Conservation (phyloP, 78 protist species). For the Cavenderia fasciculata region DNA sequence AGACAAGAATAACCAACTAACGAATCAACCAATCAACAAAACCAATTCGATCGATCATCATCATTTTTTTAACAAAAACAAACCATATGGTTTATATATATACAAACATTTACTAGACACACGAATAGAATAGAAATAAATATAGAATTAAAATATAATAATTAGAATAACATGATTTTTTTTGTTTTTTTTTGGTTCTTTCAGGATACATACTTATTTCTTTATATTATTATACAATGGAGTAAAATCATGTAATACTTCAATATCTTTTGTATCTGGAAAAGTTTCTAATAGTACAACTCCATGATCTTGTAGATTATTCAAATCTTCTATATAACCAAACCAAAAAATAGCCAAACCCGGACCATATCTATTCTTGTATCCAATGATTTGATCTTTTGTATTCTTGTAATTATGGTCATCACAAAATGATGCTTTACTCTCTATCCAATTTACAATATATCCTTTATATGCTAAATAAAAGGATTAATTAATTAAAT, state of each 20-base stretch:
- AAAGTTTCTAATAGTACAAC: constrained; percentile 14
- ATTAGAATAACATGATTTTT: no score
- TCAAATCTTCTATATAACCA: constrained; percentile 65
- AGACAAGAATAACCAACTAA: no score
- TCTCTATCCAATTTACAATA: constrained; percentile 71
- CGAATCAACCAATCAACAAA: no score
- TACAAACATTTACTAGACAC: no score
- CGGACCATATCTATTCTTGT: constrained; percentile 75
- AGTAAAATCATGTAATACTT: background rate
- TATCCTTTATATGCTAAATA: constrained; percentile 16
- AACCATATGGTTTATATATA: no score
- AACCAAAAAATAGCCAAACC: constrained; percentile 78
- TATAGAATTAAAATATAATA: no score
- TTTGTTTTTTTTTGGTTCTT: no score
- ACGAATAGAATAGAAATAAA: no score
- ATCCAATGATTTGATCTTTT: constrained; percentile 72
- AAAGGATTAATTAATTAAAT: background rate
- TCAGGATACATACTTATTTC: no score
- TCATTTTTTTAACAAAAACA: no score
- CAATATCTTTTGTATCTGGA: constrained; percentile 27
- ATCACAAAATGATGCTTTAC: constrained; percentile 80
- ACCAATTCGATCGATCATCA: no score
- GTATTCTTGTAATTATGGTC: constrained; percentile 48
- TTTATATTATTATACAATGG: no score
- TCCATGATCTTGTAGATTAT: constrained; percentile 42